phyloP scores from a whole-genome alignment of 345 rosid species.

The Eucalyptus curtisii region DNA sequence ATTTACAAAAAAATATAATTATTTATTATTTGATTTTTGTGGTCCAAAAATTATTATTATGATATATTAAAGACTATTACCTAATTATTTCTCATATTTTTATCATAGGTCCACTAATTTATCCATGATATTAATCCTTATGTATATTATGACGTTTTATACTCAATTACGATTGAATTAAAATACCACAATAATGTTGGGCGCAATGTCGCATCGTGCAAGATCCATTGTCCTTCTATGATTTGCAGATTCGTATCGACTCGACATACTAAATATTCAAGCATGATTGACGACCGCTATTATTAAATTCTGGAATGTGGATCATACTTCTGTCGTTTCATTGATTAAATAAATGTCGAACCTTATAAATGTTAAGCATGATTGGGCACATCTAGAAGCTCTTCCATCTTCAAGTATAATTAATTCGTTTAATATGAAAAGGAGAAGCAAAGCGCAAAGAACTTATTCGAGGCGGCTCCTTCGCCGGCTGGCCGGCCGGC shows the following conservation, averaged over 20 bases:
- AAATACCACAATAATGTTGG: neutral
- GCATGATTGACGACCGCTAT: neutral
- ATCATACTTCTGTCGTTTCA: neutral
- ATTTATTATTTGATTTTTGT: too few relatives aligned
- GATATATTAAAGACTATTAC: too few relatives aligned
- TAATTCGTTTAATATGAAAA: neutral
- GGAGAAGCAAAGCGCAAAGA: neutral
- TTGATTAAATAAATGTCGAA: neutral
- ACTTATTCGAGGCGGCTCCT: neutral
- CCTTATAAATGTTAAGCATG: neutral
- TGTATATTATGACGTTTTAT: neutral
- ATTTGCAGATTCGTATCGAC: neutral
- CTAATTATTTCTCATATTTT: too few relatives aligned
- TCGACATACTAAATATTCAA: neutral
- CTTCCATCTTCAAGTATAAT: neutral
- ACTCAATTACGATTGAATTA: neutral
- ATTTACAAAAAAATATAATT: too few relatives aligned
- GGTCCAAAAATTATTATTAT: too few relatives aligned
- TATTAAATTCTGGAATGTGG: neutral
- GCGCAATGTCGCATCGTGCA: neutral
- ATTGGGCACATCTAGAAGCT: neutral
- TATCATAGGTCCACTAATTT: too few relatives aligned
- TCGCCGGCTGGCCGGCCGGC: neutral
- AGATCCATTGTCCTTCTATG: neutral
- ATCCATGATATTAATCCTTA: too few relatives aligned